phyloP scores from a whole-genome alignment of 768 basidiomycete species.

The Psilocybe cyanescens region DNA sequence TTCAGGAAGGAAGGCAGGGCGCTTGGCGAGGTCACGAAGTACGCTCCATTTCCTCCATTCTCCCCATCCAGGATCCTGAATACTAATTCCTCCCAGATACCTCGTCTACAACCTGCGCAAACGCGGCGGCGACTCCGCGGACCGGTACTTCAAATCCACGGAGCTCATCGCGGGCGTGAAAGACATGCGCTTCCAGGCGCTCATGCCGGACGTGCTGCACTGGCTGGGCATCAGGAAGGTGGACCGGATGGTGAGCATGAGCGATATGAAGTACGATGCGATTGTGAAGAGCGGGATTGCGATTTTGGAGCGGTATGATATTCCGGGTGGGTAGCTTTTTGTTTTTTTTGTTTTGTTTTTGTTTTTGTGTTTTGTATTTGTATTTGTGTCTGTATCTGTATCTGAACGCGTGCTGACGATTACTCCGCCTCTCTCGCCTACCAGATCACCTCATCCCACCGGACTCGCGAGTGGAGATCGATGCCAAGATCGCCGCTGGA shows the following conservation, averaged over 20 bases:
- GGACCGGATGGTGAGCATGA: conserved; percentile 90
- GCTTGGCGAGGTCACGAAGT: conserved; percentile 93
- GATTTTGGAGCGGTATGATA: conserved; percentile 81
- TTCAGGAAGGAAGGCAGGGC: conserved; percentile 95
- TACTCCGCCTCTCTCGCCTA: background rate
- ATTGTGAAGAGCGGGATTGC: conserved; percentile 89
- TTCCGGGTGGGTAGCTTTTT: conserved; percentile 60
- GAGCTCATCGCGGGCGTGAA: conserved; percentile 94
- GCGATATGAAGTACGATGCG: conserved; percentile 95
- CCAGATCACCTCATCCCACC: conserved; percentile 86
- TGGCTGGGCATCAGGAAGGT: conserved; percentile 94
- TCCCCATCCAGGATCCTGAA: background rate
- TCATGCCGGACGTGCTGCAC: conserved; percentile 96
- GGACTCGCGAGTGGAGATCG: conserved; percentile 91
- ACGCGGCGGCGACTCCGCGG: conserved; percentile 90
- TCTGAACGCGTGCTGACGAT: too few relatives aligned
- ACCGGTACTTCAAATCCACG: conserved; percentile 93
- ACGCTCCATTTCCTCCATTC: conserved; percentile 22
- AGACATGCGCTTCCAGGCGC: conserved; percentile 92
- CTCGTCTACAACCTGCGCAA: conserved; percentile 97
- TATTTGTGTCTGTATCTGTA: background rate
- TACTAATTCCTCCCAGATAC: conserved; percentile 50
- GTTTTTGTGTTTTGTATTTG: conserved; percentile 2
- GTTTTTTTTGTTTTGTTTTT: background rate
- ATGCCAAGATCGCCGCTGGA: conserved; percentile 94